Base-by-base conservation (phyloP, 306 rosid genomes). In the Glycyrrhiza uralensis region DNA sequence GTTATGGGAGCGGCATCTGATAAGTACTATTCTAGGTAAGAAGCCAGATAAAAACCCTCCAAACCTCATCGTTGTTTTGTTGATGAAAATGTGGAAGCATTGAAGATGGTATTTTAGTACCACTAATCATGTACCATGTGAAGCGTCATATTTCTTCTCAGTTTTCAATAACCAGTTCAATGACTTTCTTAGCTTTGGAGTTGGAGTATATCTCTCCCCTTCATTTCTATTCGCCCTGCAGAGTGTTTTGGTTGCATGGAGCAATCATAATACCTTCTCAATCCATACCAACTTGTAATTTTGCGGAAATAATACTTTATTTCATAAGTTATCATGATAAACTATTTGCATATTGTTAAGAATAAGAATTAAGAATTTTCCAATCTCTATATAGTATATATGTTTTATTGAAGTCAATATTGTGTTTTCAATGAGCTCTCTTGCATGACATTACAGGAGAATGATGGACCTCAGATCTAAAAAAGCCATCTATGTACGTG, bases 1-100 rank as follows among this genome's bases (percentile, higher is more conserved):
- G 89, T 94, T 42, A 91, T 94, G 95, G 99, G 99, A 69, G 97
- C 96, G 51, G 96, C 97, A 65, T 86, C 84, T 20, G 95, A 89
- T 86, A 91, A 56, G 78, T 15, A 32, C 60, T 52, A 84, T 77
- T 86, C 86, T 66, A 87, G 86, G 99, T 94, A 85, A 69, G 71
- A 83, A 50, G 56, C 65, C 55, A 69, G 57, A 29, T 46, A 44
- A 30, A 38, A 38, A 18, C 46, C 9, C 71, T 23, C n/a, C 6
- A 6, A 44, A 57, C 29, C 5, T 71, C 72, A n/a, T 24, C 60
- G 7, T 44, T 66, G 12, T 66, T 41, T 41, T 71, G 26, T 33
- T 51, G 18, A 45, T 61, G 44, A 30, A 49, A 50, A 59, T 38
- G 23, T 57, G 30, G 29, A 26, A 20, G 45, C 44, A 54, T 38